Conservation (phyloP, 768 basidiomycete species). For the Filobasidium floriforme region DNA sequence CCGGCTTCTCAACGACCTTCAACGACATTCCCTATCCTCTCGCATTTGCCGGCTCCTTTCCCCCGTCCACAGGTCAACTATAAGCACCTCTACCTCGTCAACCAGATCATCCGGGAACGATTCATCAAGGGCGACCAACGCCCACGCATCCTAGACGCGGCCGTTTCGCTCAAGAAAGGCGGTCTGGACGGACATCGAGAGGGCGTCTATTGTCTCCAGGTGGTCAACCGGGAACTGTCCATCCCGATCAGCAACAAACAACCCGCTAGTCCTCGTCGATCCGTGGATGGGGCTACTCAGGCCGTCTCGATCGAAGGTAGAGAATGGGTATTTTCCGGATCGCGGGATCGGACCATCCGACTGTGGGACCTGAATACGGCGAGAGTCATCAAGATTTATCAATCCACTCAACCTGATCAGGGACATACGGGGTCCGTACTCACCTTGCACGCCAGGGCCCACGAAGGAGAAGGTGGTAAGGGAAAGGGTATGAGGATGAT, state of each 20-base stretch:
- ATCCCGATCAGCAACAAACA: slow-evolving; percentile 15
- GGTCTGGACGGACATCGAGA: slow-evolving; percentile 40
- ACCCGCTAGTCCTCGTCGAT: slow-evolving; percentile 13
- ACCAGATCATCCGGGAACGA: slow-evolving; percentile 28
- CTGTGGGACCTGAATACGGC: slow-evolving; percentile 32
- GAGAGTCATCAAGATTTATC: slow-evolving; percentile 39
- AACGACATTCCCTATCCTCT: slow-evolving; percentile 25
- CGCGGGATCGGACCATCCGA: slow-evolving; percentile 38
- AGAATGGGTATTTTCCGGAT: slow-evolving; percentile 41
- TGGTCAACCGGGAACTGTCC: slow-evolving; percentile 32
- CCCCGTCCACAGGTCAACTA: slow-evolving; percentile 33
- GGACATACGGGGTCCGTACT: slow-evolving; percentile 40
- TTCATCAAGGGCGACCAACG: slow-evolving; percentile 13
- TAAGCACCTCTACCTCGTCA: slow-evolving; percentile 37
- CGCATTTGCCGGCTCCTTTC: slow-evolving; percentile 31
- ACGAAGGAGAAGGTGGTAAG: neutral
- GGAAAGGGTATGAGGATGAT: slow-evolving; percentile 26
- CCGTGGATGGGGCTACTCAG: neutral
- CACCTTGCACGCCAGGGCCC: slow-evolving; percentile 14
- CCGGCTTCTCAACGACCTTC: neutral
- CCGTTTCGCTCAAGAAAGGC: slow-evolving; percentile 32
- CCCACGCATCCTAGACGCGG: slow-evolving; percentile 30
- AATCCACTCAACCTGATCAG: slow-evolving; percentile 16
- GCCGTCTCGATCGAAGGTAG: slow-evolving; percentile 23
- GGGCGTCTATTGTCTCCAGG: slow-evolving; percentile 36